Evolutionary conservation across 2,329 filamentous ascomycete genomes (phyloP).

Genomic region (Verticillium albo-atrum): DNA sequence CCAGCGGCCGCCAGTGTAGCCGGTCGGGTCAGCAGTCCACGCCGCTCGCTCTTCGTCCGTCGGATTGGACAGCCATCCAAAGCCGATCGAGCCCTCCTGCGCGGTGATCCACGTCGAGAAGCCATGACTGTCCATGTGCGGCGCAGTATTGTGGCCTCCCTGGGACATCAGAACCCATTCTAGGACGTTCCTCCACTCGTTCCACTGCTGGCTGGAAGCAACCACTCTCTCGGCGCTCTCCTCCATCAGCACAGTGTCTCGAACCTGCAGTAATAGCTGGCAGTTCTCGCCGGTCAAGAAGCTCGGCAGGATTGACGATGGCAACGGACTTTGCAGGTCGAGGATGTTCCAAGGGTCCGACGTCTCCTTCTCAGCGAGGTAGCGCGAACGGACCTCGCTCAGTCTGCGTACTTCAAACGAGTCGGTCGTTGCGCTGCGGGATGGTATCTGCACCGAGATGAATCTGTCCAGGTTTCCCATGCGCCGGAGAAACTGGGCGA

Average conservation of each 20-base stretch:
- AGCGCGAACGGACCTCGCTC: constrained; percentile 5
- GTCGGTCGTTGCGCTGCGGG: constrained; percentile 1
- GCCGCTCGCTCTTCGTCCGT: constrained; percentile 16
- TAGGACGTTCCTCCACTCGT: constrained; percentile 24
- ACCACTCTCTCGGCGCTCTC: constrained; percentile 10
- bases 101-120: constrained; percentile 28
- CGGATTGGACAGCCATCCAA: constrained; percentile 24
- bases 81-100: constrained; percentile 19
- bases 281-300: constrained; percentile 8
- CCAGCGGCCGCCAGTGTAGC: constrained; percentile 22
- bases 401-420: constrained; percentile 8
- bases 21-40: constrained; percentile 15
- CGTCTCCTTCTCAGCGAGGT: constrained; percentile 3
- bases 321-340: constrained; percentile 5
- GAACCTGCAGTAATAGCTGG: constrained; percentile 4
- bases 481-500: constrained; percentile 11
- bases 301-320: constrained; percentile 3
- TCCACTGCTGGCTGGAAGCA: constrained; percentile 22
- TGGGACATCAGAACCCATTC: constrained; percentile 26
- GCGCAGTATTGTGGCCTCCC: constrained; percentile 27
- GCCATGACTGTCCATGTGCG: constrained; percentile 28
- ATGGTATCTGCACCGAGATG: constrained; percentile 12
- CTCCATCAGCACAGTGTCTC: constrained; percentile 6
- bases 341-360: constrained; percentile 8
- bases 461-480: constrained; percentile 2